Base-by-base conservation (phyloP, 768 basidiomycete species). In the Suillus sp. region DNA sequence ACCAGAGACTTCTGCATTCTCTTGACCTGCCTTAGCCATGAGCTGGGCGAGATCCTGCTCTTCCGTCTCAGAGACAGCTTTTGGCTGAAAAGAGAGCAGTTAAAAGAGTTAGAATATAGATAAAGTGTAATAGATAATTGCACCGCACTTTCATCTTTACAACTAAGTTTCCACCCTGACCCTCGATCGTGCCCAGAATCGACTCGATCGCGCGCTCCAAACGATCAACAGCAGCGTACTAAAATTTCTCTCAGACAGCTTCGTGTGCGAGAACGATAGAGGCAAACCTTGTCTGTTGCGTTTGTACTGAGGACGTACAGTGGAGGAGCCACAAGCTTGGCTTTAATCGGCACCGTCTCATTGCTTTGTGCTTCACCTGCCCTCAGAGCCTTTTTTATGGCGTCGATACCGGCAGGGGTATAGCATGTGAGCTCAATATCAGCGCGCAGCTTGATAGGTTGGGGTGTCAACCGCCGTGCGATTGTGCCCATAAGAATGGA, bases 401-500 rank as follows among this genome's bases (percentile, higher is more conserved):
- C 95, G 69, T 97, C 94, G 74, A 99, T 98, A 10, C 97, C 96
- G 7, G 92, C 87, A 38, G 95, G 95, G 1, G 91, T 90, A 75
- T 97, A 99, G 77, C 96, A 99, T 45, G 95, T 97, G 51, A 99
- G 79, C 78, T 99, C 95, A 70, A 99, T 92, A 77, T 99, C 97
- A 4, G 97, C 95, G 69, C 97, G 93, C 45, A 99, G 86, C 79
- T 98, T 99, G 83, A 99, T 96, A 6, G 97, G 95, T 75, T 99
- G 97, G 1, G 97, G 97, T 0, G 97, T 99, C 43, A 99, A 82
- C 14, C 97, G 90, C 50, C 95, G 90, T 8, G 96, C 95, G 72
- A 99, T 97, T 25, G 94, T 96, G 61, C 84, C 77, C 65, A 84
- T 85, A 22, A 98, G 84, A 48, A 91, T 81, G 4, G 81, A 76